Conservation (phyloP, 1,284 basidiomycete genomes). For the Heterobasidion occidentale region DNA sequence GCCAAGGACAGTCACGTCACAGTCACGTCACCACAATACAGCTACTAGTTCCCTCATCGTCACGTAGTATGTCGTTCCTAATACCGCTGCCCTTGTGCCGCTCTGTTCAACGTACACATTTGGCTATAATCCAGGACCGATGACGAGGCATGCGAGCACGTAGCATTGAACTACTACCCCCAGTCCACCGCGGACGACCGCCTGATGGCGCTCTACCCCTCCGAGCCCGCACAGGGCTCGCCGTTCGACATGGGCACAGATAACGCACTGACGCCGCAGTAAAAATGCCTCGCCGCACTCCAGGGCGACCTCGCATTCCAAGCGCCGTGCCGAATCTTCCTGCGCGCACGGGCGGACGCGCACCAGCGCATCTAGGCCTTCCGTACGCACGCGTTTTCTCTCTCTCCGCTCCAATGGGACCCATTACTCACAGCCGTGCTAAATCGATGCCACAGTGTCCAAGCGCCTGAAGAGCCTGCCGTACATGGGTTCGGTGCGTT, state of each 20-base stretch:
- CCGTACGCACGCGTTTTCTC: background rate
- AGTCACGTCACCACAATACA: no score
- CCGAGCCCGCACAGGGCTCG: constrained; percentile 20
- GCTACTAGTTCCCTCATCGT: constrained; percentile 26
- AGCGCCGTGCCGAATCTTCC: constrained; percentile 23
- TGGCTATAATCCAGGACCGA: constrained; percentile 6
- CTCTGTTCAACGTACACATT: background rate
- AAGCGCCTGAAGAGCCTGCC: constrained; percentile 9
- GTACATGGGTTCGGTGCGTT: constrained; percentile 9
- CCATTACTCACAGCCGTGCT: constrained; percentile 3
- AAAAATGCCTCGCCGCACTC: constrained; percentile 25
- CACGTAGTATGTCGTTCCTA: constrained; percentile 21
- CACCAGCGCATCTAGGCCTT: background rate
- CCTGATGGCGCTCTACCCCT: constrained; percentile 17
- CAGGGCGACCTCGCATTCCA: constrained; percentile 27
- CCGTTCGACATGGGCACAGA: constrained; percentile 25
- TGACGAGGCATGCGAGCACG: constrained; percentile 1
- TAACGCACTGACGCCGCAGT: constrained; percentile 26
- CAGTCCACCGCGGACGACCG: constrained; percentile 5
- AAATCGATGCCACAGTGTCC: constrained; percentile 3
- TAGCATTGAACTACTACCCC: constrained; percentile 14
- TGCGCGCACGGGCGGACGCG: background rate
- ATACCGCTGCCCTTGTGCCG: background rate
- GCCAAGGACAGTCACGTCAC: no score
- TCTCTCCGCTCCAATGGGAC: background rate